Conservation (phyloP, 2,329 filamentous ascomycete genomes). For the Claviceps spartinae region DNA sequence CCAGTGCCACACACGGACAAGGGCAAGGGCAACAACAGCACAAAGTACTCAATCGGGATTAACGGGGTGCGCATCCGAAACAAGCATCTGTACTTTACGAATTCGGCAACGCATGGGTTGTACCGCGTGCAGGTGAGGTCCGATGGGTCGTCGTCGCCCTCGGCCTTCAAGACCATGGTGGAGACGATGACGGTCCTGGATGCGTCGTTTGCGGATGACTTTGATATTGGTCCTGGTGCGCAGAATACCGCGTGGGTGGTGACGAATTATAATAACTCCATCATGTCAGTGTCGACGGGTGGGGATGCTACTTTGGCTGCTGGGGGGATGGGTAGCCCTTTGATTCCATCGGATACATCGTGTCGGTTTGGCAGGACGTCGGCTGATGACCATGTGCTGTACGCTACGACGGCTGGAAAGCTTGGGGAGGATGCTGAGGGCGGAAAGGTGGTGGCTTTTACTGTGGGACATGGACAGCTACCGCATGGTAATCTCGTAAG, state of each 20-base stretch:
- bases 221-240: conserved; percentile 7
- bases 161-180: neutral
- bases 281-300: conserved; percentile 4
- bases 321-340: neutral
- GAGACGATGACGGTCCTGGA: conserved; percentile 7
- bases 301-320: neutral
- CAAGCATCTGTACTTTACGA: conserved; percentile 33
- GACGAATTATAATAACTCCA: conserved; percentile 7
- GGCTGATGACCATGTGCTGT: conserved; percentile 1
- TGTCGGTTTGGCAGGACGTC: conserved; percentile 1
- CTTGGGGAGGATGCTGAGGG: neutral
- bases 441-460: neutral
- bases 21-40: conserved; percentile 20
- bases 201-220: conserved; percentile 10
- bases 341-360: neutral
- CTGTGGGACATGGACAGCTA: neutral
- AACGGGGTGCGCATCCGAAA: conserved; percentile 27
- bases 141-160: neutral
- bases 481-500: too few species aligned
- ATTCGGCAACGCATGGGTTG: conserved; percentile 25
- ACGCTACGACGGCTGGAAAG: conserved; percentile 1
- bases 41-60: conserved; percentile 14
- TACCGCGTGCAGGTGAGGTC: conserved; percentile 9
- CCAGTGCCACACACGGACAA: conserved; percentile 12
- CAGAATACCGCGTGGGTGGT: conserved; percentile 6